These are phyloP conservation scores for Rhodocollybia butyracea DNA, from an alignment of 768 basidiomycete genomes.

Conservation along the genomic window DNA sequence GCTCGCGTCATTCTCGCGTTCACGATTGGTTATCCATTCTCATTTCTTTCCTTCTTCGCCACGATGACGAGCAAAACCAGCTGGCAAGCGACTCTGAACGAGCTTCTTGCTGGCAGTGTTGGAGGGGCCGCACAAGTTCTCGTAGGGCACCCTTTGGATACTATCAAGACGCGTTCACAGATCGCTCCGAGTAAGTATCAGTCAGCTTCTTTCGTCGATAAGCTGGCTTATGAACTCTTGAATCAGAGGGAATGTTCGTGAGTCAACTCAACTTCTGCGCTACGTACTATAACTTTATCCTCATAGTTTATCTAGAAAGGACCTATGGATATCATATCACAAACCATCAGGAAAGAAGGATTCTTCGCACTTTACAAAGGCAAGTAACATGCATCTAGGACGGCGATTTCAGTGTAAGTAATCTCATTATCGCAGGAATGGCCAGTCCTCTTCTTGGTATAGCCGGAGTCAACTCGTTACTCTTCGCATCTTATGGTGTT, in stretches of 20 bases:
- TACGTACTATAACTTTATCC: not conserved
- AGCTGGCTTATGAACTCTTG: not conserved
- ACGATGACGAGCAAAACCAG: conserved; percentile 12
- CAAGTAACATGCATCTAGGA: conserved; percentile 21
- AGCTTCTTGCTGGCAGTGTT: conserved; percentile 83
- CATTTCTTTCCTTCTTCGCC: not conserved
- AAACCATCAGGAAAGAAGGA: conserved; percentile 86
- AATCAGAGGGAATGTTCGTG: conserved; percentile 85
- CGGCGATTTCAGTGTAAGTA: not conserved
- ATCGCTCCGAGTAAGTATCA: conserved; percentile 70
- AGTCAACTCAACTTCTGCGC: conserved; percentile 26
- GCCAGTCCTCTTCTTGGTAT: conserved; percentile 87
- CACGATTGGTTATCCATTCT: not conserved
- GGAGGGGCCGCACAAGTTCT: conserved; percentile 95
- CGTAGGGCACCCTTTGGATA: conserved; percentile 91
- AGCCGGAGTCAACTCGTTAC: conserved; percentile 92
- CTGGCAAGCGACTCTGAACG: conserved; percentile 63
- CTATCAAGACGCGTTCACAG: conserved; percentile 86
- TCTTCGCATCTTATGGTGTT: conserved; percentile 88
- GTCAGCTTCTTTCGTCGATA: not conserved
- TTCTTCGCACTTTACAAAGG: conserved; percentile 95
- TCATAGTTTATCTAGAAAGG: conserved; percentile 58
- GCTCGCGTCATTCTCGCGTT: conserved; percentile 7
- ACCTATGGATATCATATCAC: conserved; percentile 84
- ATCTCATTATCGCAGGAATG: conserved; percentile 59